Evolutionary conservation across 2,329 filamentous ascomycete species (phyloP).

Genomic region (Fonsecaea monophora): DNA sequence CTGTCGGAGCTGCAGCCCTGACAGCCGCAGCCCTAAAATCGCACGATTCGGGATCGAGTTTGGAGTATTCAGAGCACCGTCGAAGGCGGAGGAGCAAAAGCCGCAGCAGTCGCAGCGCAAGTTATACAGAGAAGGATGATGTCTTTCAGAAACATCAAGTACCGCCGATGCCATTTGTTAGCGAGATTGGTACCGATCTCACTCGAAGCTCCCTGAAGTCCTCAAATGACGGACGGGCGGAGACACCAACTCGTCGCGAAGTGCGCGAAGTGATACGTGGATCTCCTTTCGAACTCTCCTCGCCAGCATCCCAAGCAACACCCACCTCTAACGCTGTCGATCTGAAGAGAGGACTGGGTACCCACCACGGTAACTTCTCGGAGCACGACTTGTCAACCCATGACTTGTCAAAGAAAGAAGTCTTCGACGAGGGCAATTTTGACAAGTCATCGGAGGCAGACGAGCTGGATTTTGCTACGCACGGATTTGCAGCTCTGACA

Average conservation of each 20-base stretch:
- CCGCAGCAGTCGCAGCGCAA: conserved; percentile 58
- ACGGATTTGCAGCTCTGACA: conserved; percentile 41
- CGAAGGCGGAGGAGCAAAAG: conserved; percentile 58
- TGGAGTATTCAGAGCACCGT: conserved; percentile 52
- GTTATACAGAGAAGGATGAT: conserved; percentile 61
- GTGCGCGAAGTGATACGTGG: conserved; percentile 70
- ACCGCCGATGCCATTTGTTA: conserved; percentile 86
- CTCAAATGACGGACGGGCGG: conserved; percentile 75
- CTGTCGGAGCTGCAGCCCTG: conserved; percentile 62
- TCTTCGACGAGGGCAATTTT: conserved; percentile 57
- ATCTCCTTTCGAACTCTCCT: conserved; percentile 59
- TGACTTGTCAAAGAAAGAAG: conserved; percentile 46
- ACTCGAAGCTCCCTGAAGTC: conserved; percentile 88
- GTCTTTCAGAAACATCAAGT: conserved; percentile 62
- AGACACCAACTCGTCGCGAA: conserved; percentile 69
- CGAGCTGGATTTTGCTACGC: conserved; percentile 39
- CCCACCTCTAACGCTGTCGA: conserved; percentile 58
- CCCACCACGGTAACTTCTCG: conserved; percentile 67
- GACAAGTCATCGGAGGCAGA: conserved; percentile 50
- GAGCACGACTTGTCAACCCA: conserved; percentile 56
- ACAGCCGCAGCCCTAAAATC: conserved; percentile 69
- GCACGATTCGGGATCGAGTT: conserved; percentile 68
- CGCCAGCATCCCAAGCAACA: conserved; percentile 65
- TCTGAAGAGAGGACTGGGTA: conserved; percentile 66
- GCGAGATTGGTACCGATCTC: conserved; percentile 83